Base-by-base conservation (phyloP, 140 eudicot species). In the Flaveria floridana region DNA sequence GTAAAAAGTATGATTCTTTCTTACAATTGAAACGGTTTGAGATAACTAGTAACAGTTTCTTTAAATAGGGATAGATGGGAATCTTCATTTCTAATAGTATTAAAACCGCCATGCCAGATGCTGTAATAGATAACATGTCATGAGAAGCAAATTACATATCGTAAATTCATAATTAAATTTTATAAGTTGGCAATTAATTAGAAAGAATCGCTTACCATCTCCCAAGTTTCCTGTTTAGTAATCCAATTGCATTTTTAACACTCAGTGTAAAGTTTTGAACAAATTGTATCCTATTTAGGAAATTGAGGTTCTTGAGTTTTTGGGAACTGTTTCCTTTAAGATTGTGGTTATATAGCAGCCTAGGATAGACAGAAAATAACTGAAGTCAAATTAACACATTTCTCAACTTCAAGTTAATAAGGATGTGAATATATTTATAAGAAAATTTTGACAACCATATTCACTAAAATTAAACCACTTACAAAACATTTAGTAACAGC, bases 331-430 rank as follows among this genome's bases (percentile, higher is more conserved):
- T 68, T 16, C 89, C 96, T 76, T 86, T 86, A 68, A 86, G 82
- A 56, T 82, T 84, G 72, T 92, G 86, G 65, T 83, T 76, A 26
- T 83, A 62, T 34, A 89, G 87, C 81, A 92, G 63, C 87, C 97
- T 92, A 85, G 48, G 48, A 62, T 3, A 74, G 14, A 28, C 15
- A 16, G 47, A 57, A 72, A 48, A 63, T 16, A 30, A 18, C 0
- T 65, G n/a, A 41, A 51, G 78, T 74, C 70, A 74, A 42, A 59
- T 44, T 23, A 14, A n/a, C 61, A 21, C 28, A n/a, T 61, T 25
- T 21, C n/a, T 59, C 15, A 41, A 62, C 59, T 20, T 73, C 78
- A 59, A 59, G 0, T 42, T 59, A 1, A 59, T 15, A 41, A 42
- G 0, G 30, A 7, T 14, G 15, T 23, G 26, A 23, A 20, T 42